phyloP scores from a whole-genome alignment of 2,329 filamentous ascomycete species.

The Aspergillus sp. region DNA sequence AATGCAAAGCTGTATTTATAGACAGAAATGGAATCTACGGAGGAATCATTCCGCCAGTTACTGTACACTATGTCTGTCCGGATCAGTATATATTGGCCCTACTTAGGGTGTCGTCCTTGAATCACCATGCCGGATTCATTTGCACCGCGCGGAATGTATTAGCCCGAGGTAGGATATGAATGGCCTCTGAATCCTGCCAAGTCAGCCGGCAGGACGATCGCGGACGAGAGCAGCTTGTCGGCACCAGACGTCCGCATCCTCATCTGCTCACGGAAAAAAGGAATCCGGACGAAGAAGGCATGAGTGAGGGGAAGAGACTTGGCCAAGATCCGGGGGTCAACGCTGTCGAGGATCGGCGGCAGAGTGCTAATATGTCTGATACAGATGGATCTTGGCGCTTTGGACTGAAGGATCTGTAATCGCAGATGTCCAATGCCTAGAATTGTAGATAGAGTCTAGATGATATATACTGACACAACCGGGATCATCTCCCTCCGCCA shows the following conservation, averaged over 20 bases:
- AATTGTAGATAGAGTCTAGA: not conserved
- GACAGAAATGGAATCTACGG: not conserved
- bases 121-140: no score
- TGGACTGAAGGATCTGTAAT: not conserved
- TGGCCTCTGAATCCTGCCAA: not conserved
- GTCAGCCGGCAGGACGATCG: not conserved
- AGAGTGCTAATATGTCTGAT: no score
- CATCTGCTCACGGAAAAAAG: not conserved
- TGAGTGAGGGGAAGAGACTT: not conserved
- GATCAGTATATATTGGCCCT: no score
- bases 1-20: not conserved
- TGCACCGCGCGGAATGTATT: no score
- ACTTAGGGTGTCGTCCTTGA: no score
- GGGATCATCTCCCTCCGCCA: constrained; percentile 38
- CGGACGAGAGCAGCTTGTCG: not conserved
- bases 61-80: no score
- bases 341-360: no score
- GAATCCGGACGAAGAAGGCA: not conserved
- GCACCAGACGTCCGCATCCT: not conserved
- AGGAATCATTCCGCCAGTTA: no score
- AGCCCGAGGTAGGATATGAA: not conserved
- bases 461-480: not conserved
- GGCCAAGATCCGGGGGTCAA: not conserved
- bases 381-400: no score
- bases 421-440: not conserved